Base-by-base conservation (phyloP, 148 eudicot species). In the Amaranthus hypochondriacus region DNA sequence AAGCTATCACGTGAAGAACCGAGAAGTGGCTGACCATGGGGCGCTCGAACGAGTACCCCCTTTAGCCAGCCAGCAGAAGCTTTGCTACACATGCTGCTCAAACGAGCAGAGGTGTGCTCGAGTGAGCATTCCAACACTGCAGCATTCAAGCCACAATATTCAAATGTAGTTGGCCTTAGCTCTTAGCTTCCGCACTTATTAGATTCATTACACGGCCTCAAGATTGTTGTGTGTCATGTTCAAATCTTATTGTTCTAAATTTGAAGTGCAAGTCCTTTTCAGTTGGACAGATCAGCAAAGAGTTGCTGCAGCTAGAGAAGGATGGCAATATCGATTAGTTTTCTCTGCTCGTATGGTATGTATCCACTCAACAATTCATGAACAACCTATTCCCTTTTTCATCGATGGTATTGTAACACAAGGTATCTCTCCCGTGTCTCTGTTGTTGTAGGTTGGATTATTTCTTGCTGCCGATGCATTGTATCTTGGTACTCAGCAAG, bases 211-310 rank as follows among this genome's bases (percentile, higher is more conserved):
- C 39, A 28, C 39, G 39, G 39, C 39, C 39, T 28, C 39, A 28
- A 28, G 39, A 28, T 48, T 53, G 57, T 53, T 18, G 43, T 15
- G 61, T 47, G 10, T 42, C 48, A 47, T 39, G 62, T 14, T 28
- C 39, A 28, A 28, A n/a, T n/a, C 13, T 44, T 62, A 9, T 21
- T 13, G 57, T 66, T 8, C n/a, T 8, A 18, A 49, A 39, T 77
- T 58, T 50, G 43, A 57, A 47, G 43, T 54, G 58, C 65, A 51
- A 46, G 52, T 59, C 14, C 54, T 6, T 68, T 75, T 64, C 82
- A 95, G 98, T 76, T 95, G 93, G 93, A 95, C 98, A 2, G 96
- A 95, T 79, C 98, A 92, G 77, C 98, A 95, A 81, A 89, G 97
- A 82, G 88, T 84, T 52, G 76, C 71, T 65, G 92, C 97, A 56